These are phyloP conservation scores for Lepiota brunneoincarnata DNA, from an alignment of 768 basidiomycete genomes.

Conservation along the genomic window DNA sequence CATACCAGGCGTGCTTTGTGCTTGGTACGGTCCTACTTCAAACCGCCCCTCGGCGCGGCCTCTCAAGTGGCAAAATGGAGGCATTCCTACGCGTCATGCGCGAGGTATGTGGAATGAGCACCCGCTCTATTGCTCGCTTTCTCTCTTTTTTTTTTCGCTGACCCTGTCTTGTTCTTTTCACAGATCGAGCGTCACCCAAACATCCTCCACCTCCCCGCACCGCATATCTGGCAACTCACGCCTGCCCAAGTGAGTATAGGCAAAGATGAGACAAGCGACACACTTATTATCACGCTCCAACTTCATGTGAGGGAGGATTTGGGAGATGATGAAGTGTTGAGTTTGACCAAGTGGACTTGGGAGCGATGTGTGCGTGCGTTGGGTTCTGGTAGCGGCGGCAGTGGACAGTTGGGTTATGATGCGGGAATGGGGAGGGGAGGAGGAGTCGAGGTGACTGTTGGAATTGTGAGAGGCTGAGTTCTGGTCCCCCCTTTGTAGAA, in stretches of 20 bases:
- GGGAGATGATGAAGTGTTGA: constrained; percentile 67
- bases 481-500: not conserved
- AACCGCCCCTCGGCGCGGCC: constrained; percentile 71
- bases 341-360: constrained; percentile 75
- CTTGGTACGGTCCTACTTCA: constrained; percentile 88
- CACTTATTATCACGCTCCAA: constrained; percentile 75
- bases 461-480: constrained; percentile 58
- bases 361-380: constrained; percentile 62
- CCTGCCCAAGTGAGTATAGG: constrained; percentile 25
- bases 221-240: constrained; percentile 86
- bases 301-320: constrained; percentile 69
- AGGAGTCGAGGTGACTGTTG: constrained; percentile 69
- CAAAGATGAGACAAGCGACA: constrained; percentile 17
- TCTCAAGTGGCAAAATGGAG: constrained; percentile 70
- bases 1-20: constrained; percentile 80
- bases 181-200: constrained; percentile 84
- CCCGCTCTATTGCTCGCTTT: too few relatives aligned
- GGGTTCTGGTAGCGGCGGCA: constrained; percentile 50
- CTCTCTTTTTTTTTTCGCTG: too few relatives aligned
- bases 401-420: too few relatives aligned
- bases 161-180: too few relatives aligned
- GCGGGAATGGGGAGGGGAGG: constrained; percentile 32
- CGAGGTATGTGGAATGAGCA: constrained; percentile 50
- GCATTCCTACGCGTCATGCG: constrained; percentile 77
- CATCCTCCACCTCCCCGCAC: constrained; percentile 79